These are phyloP conservation scores for Aspergillus jensenii DNA, from an alignment of 2,329 filamentous ascomycete genomes.

Conservation along the genomic window DNA sequence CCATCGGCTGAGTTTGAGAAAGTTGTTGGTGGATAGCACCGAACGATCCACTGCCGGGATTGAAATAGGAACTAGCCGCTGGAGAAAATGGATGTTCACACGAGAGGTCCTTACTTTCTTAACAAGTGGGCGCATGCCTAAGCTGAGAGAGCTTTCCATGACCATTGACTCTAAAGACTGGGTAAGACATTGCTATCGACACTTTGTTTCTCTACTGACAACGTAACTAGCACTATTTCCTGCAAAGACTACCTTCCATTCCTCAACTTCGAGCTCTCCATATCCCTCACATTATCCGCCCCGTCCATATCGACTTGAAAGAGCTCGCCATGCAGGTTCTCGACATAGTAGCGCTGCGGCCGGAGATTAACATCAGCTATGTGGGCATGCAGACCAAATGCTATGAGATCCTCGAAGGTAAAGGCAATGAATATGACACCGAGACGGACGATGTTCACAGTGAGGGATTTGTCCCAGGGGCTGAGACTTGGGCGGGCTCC, in stretches of 20 bases:
- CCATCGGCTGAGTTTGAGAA: constrained; percentile 70
- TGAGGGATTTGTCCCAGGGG: constrained; percentile 44
- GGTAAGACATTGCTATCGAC: constrained; percentile 53
- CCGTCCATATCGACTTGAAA: constrained; percentile 61
- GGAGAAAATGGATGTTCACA: constrained; percentile 70
- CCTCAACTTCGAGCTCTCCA: constrained; percentile 70
- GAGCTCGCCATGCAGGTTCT: constrained; percentile 76
- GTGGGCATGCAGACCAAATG: constrained; percentile 75
- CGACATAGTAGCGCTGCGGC: constrained; percentile 73
- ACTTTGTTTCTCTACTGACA: constrained; percentile 8
- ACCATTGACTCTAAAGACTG: constrained; percentile 74
- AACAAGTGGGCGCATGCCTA: constrained; percentile 73
- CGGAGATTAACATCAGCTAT: constrained; percentile 75
- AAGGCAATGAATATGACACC: constrained; percentile 39
- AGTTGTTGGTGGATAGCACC: constrained; percentile 72
- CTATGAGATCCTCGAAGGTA: constrained; percentile 73
- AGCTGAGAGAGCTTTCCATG: constrained; percentile 69
- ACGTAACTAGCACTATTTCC: constrained; percentile 66
- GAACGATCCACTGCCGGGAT: constrained; percentile 49
- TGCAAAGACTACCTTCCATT: constrained; percentile 70
- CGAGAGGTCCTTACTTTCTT: constrained; percentile 70
- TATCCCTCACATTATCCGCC: constrained; percentile 66
- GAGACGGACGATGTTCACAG: constrained; percentile 48
- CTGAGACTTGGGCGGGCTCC: constrained; percentile 45
- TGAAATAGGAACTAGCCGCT: constrained; percentile 47